These are phyloP conservation scores for Nicotiana rustica DNA, from an alignment of 305 asterid genomes.

Conservation along the genomic window DNA sequence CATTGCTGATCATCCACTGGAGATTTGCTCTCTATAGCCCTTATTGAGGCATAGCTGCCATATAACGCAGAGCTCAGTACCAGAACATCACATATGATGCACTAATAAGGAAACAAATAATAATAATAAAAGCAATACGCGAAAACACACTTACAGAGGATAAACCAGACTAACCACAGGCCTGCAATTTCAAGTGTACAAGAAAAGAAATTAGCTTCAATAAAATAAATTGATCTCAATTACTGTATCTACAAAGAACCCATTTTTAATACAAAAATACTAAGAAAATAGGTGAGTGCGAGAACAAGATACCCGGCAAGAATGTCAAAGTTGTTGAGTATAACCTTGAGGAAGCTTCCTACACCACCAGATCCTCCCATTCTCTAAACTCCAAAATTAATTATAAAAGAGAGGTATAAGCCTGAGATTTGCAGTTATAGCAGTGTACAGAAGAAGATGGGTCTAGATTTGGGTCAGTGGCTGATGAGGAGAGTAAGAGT, in stretches of 20 bases:
- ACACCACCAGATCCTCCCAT: constrained; percentile 40
- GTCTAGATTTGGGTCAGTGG: constrained; percentile 20
- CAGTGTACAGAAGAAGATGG: neutral
- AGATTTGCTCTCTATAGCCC: constrained; percentile 91
- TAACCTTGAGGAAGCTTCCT: constrained; percentile 34
- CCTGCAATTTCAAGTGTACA: constrained; percentile 61
- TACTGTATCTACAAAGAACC: neutral
- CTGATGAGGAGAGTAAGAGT: constrained; percentile 3
- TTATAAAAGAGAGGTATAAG: neutral
- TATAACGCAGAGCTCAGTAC: neutral
- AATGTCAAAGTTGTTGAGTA: constrained; percentile 35
- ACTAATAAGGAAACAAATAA: neutral
- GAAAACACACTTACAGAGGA: constrained; percentile 81
- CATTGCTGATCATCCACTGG: constrained; percentile 95
- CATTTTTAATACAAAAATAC: neutral
- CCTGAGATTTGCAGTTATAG: constrained; percentile 29
- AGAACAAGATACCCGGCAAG: constrained; percentile 34
- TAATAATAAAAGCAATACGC: neutral
- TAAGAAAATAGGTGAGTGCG: neutral
- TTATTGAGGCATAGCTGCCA: constrained; percentile 85
- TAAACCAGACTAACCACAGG: constrained; percentile 87
- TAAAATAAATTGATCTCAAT: neutral
- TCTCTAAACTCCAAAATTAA: neutral
- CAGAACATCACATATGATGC: constrained; percentile 14
- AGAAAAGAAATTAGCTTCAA: constrained; percentile 7